These are phyloP conservation scores for Gnaphalium uliginosum DNA, from an alignment of 129 eudicot species.

Conservation along the genomic window DNA sequence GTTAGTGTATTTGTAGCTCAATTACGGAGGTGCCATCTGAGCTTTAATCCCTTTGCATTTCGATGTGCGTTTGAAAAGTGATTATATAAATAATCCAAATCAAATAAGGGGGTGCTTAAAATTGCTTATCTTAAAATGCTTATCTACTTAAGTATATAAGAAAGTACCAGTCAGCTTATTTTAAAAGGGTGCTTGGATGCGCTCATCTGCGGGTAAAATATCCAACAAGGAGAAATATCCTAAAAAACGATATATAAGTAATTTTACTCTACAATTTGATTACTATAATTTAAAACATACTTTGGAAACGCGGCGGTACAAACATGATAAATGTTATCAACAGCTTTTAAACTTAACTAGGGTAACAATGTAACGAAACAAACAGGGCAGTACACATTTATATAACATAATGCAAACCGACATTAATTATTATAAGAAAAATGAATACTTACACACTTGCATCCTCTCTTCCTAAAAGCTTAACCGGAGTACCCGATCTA, in stretches of 20 bases:
- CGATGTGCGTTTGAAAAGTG: neutral
- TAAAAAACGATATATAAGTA: neutral
- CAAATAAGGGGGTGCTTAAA: neutral
- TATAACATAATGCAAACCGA: neutral
- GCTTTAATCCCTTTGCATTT: neutral
- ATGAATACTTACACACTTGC: constrained; percentile 71
- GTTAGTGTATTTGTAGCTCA: neutral
- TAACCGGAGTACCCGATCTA: constrained; percentile 79
- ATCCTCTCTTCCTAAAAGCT: constrained; percentile 88
- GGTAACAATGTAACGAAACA: neutral
- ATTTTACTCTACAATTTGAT: neutral
- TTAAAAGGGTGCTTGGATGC: too few relatives aligned
- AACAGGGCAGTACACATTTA: neutral
- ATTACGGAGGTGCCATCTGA: neutral
- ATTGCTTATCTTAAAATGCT: too few relatives aligned
- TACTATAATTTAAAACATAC: neutral
- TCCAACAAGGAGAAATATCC: neutral
- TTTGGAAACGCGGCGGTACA: neutral
- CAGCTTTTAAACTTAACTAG: neutral
- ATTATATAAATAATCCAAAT: neutral
- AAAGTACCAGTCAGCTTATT: neutral
- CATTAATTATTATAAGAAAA: neutral
- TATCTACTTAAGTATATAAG: too few relatives aligned
- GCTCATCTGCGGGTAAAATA: neutral
- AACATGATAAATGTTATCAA: neutral